Percentiles rank a stretch among this genome's conserved stretches.
Conservation (phyloP, 768 basidiomycete species). For the Mycena pura region DNA sequence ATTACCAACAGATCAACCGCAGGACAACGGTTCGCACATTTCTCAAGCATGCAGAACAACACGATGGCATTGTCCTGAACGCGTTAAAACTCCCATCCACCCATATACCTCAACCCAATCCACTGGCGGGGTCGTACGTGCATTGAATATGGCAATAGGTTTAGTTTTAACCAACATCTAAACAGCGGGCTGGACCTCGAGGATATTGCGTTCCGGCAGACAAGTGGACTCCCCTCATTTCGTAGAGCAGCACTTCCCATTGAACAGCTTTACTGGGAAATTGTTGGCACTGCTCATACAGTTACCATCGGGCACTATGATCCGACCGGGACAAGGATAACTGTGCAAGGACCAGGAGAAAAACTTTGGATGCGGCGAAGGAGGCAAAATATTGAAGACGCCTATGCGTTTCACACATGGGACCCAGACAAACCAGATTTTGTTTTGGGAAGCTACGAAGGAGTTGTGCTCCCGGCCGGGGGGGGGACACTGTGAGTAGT, state of each 20-base stretch:
- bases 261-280: background rate
- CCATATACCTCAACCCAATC: background rate
- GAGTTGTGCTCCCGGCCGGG: background rate
- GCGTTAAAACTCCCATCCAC: background rate
- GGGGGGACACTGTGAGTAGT: background rate
- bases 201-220: background rate
- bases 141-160: background rate
- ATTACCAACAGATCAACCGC: background rate
- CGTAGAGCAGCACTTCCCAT: background rate
- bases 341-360: background rate
- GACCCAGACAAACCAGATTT: background rate
- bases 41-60: background rate
- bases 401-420: background rate
- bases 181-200: background rate
- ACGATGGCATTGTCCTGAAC: slow-evolving; percentile 1
- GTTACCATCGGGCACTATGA: background rate
- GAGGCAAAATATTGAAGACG: background rate
- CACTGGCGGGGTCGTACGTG: background rate
- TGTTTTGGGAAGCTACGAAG: background rate
- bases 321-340: background rate
- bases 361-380: background rate
- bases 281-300: background rate
- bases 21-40: background rate
- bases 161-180: background rate
- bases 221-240: background rate